Evolutionary conservation across 345 rosid species (phyloP).

Genomic region (Carallia brachiata): DNA sequence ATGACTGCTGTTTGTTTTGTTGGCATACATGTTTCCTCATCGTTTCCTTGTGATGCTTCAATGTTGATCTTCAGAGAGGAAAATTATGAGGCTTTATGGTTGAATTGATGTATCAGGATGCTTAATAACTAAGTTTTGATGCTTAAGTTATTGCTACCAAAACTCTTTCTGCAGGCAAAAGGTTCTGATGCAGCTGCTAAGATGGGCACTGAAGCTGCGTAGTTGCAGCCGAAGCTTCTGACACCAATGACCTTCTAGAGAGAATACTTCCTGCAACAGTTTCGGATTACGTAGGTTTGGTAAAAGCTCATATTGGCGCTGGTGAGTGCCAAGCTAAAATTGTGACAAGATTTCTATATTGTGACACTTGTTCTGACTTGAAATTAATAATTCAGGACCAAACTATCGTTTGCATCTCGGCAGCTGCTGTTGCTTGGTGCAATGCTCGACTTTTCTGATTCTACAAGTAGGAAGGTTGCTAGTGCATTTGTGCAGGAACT

Average conservation of each 20-base stretch:
- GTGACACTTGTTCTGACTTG: slow-evolving; percentile 20
- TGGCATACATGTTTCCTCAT: not conserved
- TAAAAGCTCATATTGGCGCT: slow-evolving; percentile 82
- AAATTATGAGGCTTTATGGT: not conserved
- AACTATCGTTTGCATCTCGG: slow-evolving; percentile 72
- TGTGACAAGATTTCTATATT: not conserved
- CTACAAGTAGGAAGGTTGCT: slow-evolving; percentile 72
- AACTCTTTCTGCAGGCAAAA: slow-evolving; percentile 54
- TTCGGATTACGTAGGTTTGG: slow-evolving; percentile 73
- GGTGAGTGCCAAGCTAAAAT: slow-evolving; percentile 45
- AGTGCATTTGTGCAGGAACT: slow-evolving; percentile 74
- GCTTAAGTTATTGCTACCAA: not conserved
- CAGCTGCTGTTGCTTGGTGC: slow-evolving; percentile 85
- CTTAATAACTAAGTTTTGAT: not conserved
- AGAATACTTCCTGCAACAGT: slow-evolving; percentile 79
- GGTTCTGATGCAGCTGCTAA: slow-evolving; percentile 88
- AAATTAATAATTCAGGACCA: slow-evolving; percentile 56
- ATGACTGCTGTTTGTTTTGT: not conserved
- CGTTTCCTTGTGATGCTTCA: not conserved
- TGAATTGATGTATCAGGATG: not conserved
- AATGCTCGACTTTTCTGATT: slow-evolving; percentile 93
- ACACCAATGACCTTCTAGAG: slow-evolving; percentile 78
- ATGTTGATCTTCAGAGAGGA: not conserved
- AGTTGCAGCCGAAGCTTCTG: slow-evolving; percentile 93
- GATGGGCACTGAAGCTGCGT: slow-evolving; percentile 86